phyloP scores from a whole-genome alignment of 805 yeast genomes.

The Spathaspora passalidarum region DNA sequence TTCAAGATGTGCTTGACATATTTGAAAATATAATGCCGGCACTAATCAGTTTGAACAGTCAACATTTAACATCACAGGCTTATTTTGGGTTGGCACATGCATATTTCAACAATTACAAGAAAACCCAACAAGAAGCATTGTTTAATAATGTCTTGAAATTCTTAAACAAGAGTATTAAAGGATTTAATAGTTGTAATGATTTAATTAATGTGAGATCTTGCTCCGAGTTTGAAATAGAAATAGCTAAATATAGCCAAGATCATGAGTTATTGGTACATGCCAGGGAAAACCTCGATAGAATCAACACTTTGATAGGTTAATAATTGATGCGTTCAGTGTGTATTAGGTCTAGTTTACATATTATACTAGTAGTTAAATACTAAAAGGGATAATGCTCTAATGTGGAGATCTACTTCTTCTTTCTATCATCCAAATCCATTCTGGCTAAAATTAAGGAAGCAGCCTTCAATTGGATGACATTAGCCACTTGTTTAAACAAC shows the following conservation, averaged over 20 bases:
- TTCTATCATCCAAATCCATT: constrained; percentile 57
- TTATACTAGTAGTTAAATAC: background rate
- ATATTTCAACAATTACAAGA: constrained; percentile 3
- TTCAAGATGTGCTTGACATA: constrained; percentile 43
- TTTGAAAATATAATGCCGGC: constrained; percentile 43
- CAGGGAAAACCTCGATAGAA: constrained; percentile 20
- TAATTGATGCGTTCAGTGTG: background rate
- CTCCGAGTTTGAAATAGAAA: constrained; percentile 34
- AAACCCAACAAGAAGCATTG: constrained; percentile 10
- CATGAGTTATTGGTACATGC: constrained; percentile 32
- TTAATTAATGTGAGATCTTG: constrained; percentile 37
- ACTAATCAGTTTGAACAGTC: constrained; percentile 37
- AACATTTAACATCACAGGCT: constrained; percentile 33
- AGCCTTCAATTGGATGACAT: constrained; percentile 80
- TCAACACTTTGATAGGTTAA: background rate
- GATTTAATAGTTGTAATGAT: constrained; percentile 39
- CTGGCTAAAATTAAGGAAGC: constrained; percentile 83
- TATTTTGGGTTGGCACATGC: constrained; percentile 28
- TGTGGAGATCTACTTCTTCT: constrained; percentile 1
- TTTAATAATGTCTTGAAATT: constrained; percentile 33
- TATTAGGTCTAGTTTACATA: constrained; percentile 1
- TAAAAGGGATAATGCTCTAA: background rate
- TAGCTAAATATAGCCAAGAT: constrained; percentile 31
- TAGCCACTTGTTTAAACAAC: constrained; percentile 86
- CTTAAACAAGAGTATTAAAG: constrained; percentile 42